Evolutionary conservation across 1,284 basidiomycete genomes (phyloP), one percentile per base, ranked within the genome.

Genomic region (Rhizopogon hawkerae): DNA sequence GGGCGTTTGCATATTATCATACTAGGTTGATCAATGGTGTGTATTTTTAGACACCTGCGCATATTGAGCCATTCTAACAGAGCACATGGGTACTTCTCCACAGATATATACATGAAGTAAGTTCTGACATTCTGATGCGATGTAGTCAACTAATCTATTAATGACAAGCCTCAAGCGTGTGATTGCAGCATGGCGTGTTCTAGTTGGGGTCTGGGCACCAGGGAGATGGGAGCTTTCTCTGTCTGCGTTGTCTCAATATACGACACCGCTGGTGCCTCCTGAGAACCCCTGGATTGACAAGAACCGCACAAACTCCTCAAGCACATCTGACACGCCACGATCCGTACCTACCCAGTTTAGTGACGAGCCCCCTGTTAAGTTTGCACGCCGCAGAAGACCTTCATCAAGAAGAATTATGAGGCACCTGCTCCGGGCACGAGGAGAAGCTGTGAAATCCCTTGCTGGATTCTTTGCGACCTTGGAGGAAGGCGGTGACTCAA

Each of bases 131-230:
- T 50, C 35, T 47, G n/a, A 39, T 48, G 29, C 46, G n/a, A 42
- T 46, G 51, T 48, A 49, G 54, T 51, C 48, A 36, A 51, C 48
- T 42, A 38, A 39, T 49, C 38, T 51, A 52, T 56, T 57, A 49
- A 57, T 61, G 53, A 57, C 55, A 49, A 89, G 86, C 43, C 77
- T 80, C 47, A 93, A 92, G 68, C 85, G 84, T 39, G 75, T 94
- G 36, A 75, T 85, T 26, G 88, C 92, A 4, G 83, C 91, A 9
- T 96, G 92, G 92, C 83, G 90, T 46, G 81, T 94, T 13, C 75
- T 96, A 10, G 79, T 94, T 55, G 93, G 92, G 10, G 81, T 95
- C 9, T 96, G 92, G 92, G 76, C 79, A 2, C 91, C 92, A 7
- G 83, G 81, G 60, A 72, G 70, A 36, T 89, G 81, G 77, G 92